A percentile compares a stretch with the other conserved stretches of the same genome.
Conservation (phyloP, 208 protist genomes). For the Trypanosoma boissoni region DNA sequence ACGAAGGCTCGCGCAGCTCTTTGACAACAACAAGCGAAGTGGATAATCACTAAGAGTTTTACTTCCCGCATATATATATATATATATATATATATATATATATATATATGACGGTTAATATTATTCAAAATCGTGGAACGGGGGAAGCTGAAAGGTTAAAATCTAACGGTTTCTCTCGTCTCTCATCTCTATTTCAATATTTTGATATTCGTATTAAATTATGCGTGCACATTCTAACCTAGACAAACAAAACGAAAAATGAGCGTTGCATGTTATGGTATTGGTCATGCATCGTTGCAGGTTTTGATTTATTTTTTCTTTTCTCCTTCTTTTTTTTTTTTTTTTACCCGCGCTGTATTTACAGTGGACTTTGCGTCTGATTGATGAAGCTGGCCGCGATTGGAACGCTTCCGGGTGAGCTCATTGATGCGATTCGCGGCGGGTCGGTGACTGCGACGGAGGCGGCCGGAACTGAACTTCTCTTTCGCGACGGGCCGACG, state of each 20-base stretch:
- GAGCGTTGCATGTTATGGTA: no score
- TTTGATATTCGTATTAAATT: no score
- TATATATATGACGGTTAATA: not conserved
- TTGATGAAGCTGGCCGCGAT: slow-evolving; percentile 15
- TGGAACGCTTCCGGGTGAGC: slow-evolving; percentile 25
- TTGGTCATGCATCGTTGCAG: no score
- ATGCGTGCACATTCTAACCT: no score
- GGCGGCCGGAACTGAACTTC: not conserved
- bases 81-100: slow-evolving; percentile 3
- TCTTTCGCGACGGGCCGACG: slow-evolving; percentile 9
- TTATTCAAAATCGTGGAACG: not conserved
- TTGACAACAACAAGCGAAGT: slow-evolving; percentile 13
- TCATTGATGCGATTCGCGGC: slow-evolving; percentile 26
- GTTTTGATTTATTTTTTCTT: not conserved
- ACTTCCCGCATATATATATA: not conserved
- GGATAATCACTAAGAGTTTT: slow-evolving; percentile 8
- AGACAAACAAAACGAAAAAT: no score
- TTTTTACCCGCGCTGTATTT: not conserved
- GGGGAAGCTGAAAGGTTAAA: not conserved
- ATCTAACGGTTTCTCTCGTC: not conserved
- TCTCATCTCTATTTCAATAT: no score
- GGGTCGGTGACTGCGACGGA: slow-evolving; percentile 10
- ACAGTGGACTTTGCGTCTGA: not conserved
- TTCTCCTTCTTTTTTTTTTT: no score
- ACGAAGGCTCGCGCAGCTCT: slow-evolving; percentile 15